Evolutionary conservation across 345 rosid genomes (phyloP).

Genomic region (Euphorbia lathyris): DNA sequence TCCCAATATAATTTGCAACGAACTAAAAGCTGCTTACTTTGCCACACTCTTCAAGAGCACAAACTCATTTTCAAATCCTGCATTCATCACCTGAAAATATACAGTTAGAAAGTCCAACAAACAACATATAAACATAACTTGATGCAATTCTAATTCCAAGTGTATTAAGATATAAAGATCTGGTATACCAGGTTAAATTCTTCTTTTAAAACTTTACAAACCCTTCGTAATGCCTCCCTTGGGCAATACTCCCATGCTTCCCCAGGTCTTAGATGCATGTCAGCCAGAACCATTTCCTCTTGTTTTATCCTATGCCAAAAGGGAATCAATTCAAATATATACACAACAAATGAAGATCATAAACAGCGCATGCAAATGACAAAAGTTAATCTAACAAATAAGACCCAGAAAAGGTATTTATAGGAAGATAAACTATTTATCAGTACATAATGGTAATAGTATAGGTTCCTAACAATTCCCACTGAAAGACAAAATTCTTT

Average conservation of each 20-base stretch:
- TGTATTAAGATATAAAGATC: conserved; percentile 1
- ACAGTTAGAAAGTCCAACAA: conserved; percentile 6
- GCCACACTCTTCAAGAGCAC: conserved; percentile 62
- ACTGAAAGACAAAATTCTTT: background rate
- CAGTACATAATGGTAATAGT: background rate
- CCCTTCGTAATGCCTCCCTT: conserved; percentile 73
- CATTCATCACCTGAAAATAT: conserved; percentile 65
- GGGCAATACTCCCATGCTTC: conserved; percentile 97
- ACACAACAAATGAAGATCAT: background rate
- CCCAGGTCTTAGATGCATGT: conserved; percentile 81
- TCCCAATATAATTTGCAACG: background rate
- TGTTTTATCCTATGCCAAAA: conserved; percentile 48
- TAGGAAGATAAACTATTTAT: background rate
- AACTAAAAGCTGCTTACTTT: conserved; percentile 37
- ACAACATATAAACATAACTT: background rate
- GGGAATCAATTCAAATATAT: conserved; percentile 1
- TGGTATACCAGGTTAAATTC: conserved; percentile 77
- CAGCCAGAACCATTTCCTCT: conserved; percentile 94
- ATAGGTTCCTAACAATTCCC: background rate
- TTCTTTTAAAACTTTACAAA: conserved; percentile 61
- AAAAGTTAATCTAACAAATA: background rate
- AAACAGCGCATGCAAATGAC: background rate
- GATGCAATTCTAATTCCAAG: background rate
- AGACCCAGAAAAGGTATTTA: background rate
- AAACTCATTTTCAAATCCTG: conserved; percentile 98